Base-by-base conservation (phyloP, 495 filamentous ascomycete species). In the Aspergillus nanangensis region DNA sequence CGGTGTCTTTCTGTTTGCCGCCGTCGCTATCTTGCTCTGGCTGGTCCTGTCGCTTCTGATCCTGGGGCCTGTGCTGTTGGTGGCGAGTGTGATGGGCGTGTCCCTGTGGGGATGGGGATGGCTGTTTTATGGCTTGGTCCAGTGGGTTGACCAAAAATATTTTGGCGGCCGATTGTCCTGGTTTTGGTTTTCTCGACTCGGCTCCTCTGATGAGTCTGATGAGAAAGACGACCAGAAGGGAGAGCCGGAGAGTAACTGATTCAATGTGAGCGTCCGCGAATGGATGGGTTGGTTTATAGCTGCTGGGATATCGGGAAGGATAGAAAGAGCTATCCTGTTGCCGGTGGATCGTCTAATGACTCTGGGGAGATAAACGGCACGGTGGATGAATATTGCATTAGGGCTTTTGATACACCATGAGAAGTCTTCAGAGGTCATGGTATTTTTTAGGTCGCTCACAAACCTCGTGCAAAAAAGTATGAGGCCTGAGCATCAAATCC, bases 41-140 rank as follows among this genome's bases (percentile, higher is more conserved):
- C 51, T 50, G n/a, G 31, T 70, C 0, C 37, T 70, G 37, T 62
- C 64, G 27, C 31, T 70, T 38, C 44, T 70, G 13, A 60, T 70
- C 27, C 62, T 67, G 8, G 64, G 66, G 9, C 66, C 66, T 17
- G 50, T 70, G 8, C 40, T 70, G 34, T 13, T 70, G 38, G 65
- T 70, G 10, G 55, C 64, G 8, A 64, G 64, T 46, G 56, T 66
- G 48, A 58, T 67, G 56, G 66, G 66, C 3, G 46, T 67, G 8
- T 61, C 61, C 14, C 27, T 70, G 18, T 70, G 66, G 66, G 66
- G 66, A 4, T 70, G 66, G 66, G 64, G 65, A 1, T 70, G 66
- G 66, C 35, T 67, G 3, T 47, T 66, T n/a, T 70, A 68, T 50
- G 63, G 62, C 3, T 49, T 70, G 40, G 29, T 70, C 13, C 58